Percentiles rank a stretch among this genome's conserved stretches.
phyloP scores from a whole-genome alignment of 352 stramenopile species.

The Ophiocytium majus region DNA sequence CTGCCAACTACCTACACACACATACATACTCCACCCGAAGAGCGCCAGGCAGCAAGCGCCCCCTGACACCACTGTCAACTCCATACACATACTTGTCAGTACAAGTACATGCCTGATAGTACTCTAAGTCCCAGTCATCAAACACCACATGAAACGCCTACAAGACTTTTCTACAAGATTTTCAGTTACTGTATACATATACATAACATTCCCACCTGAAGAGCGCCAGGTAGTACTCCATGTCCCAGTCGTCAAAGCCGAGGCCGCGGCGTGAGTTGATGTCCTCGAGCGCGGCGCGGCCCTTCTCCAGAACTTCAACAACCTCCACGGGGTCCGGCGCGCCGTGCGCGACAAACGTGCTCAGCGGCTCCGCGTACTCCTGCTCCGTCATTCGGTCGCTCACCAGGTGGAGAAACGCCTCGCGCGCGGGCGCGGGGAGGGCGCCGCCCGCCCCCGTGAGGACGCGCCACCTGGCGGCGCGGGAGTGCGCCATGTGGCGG shows the following conservation, averaged over 20 bases:
- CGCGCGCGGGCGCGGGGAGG: slow-evolving; percentile 63
- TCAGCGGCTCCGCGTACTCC: slow-evolving; percentile 77
- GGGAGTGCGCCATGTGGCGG: slow-evolving; percentile 13
- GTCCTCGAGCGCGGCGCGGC: slow-evolving; percentile 83
- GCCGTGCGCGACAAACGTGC: slow-evolving; percentile 79
- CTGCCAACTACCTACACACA: no score
- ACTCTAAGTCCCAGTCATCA: no score
- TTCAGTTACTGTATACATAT: no score
- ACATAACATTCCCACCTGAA: slow-evolving; percentile 74
- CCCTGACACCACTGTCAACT: no score
- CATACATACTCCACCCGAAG: no score
- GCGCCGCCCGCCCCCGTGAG: slow-evolving; percentile 26
- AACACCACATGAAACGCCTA: no score
- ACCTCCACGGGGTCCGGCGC: slow-evolving; percentile 75
- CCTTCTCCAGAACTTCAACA: slow-evolving; percentile 90
- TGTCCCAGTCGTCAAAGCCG: slow-evolving; percentile 97
- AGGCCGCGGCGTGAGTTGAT: slow-evolving; percentile 68
- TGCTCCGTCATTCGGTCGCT: slow-evolving; percentile 98
- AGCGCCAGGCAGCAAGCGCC: no score
- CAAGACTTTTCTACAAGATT: no score
- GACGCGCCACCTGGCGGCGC: slow-evolving; percentile 32
- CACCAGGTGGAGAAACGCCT: slow-evolving; percentile 72
- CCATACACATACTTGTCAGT: no score
- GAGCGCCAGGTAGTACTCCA: slow-evolving; percentile 96
- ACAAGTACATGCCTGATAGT: no score